Conservation (phyloP, 2,329 filamentous ascomycete genomes). For the Endoconidiophora laricicola region DNA sequence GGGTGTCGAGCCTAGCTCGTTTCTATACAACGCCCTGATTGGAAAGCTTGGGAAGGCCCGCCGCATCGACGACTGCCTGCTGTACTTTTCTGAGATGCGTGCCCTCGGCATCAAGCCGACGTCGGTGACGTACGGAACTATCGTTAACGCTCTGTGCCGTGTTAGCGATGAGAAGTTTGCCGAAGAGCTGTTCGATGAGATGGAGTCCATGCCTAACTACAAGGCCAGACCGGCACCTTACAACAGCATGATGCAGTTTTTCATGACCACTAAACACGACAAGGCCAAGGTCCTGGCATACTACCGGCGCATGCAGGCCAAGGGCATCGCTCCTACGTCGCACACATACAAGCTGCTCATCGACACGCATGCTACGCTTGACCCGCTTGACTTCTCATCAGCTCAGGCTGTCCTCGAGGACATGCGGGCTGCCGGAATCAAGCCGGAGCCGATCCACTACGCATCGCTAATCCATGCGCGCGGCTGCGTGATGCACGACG, state of each 20-base stretch:
- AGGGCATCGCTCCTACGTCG: slow-evolving; percentile 75
- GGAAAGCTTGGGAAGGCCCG: slow-evolving; percentile 96
- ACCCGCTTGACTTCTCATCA: slow-evolving; percentile 74
- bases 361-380: slow-evolving; percentile 84
- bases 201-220: slow-evolving; percentile 98
- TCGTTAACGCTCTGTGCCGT: slow-evolving; percentile 92
- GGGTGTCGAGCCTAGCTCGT: slow-evolving; percentile 88
- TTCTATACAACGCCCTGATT: slow-evolving; percentile 95
- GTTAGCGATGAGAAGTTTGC: slow-evolving; percentile 97
- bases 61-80: slow-evolving; percentile 92
- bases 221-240: slow-evolving; percentile 94
- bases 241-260: slow-evolving; percentile 99
- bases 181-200: slow-evolving; percentile 95
- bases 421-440: slow-evolving; percentile 57
- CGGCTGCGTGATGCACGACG: slow-evolving; percentile 83
- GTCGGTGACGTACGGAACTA: slow-evolving; percentile 93
- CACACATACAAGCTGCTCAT: slow-evolving; percentile 97
- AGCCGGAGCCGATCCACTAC: slow-evolving; percentile 85
- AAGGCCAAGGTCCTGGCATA: slow-evolving; percentile 85
- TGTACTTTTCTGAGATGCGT: slow-evolving; percentile 97
- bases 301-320: slow-evolving; percentile 83
- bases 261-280: slow-evolving; percentile 92
- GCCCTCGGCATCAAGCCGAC: slow-evolving; percentile 83
- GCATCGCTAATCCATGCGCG: slow-evolving; percentile 90
- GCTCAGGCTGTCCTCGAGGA: slow-evolving; percentile 69